These are phyloP conservation scores for Apodospora peruviana DNA, from an alignment of 495 filamentous ascomycete species.

Conservation along the genomic window DNA sequence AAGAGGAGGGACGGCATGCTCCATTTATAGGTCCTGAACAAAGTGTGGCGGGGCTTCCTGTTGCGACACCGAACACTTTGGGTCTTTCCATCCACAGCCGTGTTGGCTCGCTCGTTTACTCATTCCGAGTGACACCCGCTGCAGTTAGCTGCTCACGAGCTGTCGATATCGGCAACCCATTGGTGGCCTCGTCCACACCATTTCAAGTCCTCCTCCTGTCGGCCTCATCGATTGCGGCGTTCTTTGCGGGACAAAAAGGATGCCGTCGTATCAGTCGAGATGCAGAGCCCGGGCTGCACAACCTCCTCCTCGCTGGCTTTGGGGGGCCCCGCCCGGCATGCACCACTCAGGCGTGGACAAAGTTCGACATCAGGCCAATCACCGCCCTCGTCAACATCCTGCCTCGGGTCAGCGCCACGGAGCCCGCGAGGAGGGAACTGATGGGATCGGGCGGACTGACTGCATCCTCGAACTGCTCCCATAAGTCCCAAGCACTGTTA, in stretches of 20 bases:
- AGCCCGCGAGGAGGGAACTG: background rate
- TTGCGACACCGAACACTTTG: background rate
- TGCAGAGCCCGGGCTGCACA: background rate
- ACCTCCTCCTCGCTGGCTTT: background rate
- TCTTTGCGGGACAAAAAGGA: background rate
- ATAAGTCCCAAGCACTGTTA: background rate
- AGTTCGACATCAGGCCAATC: conserved; percentile 13
- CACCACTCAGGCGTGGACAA: background rate
- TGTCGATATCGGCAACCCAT: conserved; percentile 5
- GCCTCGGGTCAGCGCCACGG: conserved; percentile 6
- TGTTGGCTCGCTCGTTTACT: background rate
- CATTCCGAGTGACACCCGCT: background rate
- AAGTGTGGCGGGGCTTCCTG: background rate
- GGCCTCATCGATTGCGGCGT: background rate
- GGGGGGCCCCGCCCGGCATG: background rate
- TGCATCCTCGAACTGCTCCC: too few relatives aligned
- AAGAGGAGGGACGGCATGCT: background rate
- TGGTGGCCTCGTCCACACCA: conserved; percentile 15
- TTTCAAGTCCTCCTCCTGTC: background rate
- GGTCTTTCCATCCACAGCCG: background rate
- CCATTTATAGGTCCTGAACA: conserved; percentile 2
- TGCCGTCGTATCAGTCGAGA: background rate
- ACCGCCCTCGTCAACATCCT: background rate
- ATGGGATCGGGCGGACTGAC: too few relatives aligned
- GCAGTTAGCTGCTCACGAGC: conserved; percentile 8